Base-by-base conservation (phyloP, 352 stramenopile genomes). In the Phytophthora chlamydospora region DNA sequence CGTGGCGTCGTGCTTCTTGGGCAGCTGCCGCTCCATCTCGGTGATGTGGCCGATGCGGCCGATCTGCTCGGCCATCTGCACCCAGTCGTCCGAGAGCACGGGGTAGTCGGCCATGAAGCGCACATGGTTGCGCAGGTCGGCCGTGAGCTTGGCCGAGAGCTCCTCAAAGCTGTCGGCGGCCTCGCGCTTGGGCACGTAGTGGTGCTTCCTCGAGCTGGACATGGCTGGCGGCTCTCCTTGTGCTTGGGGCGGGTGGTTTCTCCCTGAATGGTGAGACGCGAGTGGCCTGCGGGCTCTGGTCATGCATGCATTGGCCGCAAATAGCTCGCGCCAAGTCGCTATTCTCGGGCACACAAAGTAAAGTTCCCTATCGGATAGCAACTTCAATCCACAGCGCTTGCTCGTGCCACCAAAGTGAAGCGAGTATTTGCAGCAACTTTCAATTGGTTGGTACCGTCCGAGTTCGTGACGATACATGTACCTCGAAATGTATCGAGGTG, bases 1-100 rank as follows among this genome's bases (percentile, higher is more conserved):
- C 21, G 90, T 97, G 27, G 85, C 84, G 51, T 94, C 88, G 24
- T 90, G 86, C 31, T 89, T 77, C 62, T 96, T 96, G 3, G 79
- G 80, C 19, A 96, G 63, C 39, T 82, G 71, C 11, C 88, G 70
- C 62, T 97, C 90, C 85, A 95, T 95, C 58, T 97, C 90, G 0
- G 89, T 96, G 67, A 96, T 95, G 54, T 93, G 73, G 19, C 88
- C 89, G 51, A 97, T 95, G 56, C 90, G 85, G 14, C 77, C 80
- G 32, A 97, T 91, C 53, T 95, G 88, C 52, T 92, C 78, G 0
- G 90, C 88, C 90, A 97, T 97, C 48, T 83, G 62, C 44, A 84
- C 90, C 90, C 90, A 97, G 51, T 88, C 75, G 47, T 95, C 85
- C 24, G 86, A 94, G 27, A 97, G 76, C 50, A 97, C 78, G 4